Evolutionary conservation across 495 filamentous ascomycete genomes (phyloP).

Genomic region (Penicillium canescens): DNA sequence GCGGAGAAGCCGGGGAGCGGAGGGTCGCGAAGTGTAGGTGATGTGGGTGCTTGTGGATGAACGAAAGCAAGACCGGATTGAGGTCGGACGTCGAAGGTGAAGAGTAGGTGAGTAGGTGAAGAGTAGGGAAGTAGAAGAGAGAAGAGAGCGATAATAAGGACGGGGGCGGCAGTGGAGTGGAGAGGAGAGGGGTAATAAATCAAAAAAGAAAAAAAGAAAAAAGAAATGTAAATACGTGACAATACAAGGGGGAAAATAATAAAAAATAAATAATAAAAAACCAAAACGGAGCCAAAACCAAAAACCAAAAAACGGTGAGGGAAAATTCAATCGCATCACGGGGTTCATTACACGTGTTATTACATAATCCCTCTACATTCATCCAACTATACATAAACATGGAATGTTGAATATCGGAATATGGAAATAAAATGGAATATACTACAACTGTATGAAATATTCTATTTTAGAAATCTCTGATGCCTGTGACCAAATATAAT

Average conservation of each 20-base stretch:
- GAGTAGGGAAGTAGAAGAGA: conserved; percentile 15
- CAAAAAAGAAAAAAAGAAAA: conserved; percentile 13
- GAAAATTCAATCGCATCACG: conserved; percentile 33
- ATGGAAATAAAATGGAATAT: too few species aligned
- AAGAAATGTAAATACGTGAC: conserved; percentile 23
- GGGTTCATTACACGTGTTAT: conserved; percentile 9
- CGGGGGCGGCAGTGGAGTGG: conserved; percentile 31
- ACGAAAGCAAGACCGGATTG: conserved; percentile 19
- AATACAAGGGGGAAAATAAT: conserved; percentile 29
- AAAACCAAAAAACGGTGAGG: conserved; percentile 10
- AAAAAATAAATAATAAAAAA: conserved; percentile 17
- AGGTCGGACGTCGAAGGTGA: conserved; percentile 8
- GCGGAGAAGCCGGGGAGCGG: conserved; percentile 14
- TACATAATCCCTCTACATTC: too few species aligned
- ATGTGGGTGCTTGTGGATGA: conserved; percentile 3
- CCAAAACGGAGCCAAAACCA: conserved; percentile 29
- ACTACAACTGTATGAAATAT: too few species aligned
- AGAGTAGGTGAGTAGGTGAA: conserved; percentile 8
- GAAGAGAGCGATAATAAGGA: conserved; percentile 34
- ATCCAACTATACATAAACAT: not conserved
- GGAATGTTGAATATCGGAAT: not conserved
- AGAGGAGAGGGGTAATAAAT: conserved; percentile 25
- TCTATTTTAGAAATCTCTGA: too few species aligned
- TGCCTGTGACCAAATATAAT: too few species aligned
- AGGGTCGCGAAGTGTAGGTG: not conserved